Base-by-base conservation (phyloP, 202 grass and related monocot species). In the Hordeum pubiflorum region DNA sequence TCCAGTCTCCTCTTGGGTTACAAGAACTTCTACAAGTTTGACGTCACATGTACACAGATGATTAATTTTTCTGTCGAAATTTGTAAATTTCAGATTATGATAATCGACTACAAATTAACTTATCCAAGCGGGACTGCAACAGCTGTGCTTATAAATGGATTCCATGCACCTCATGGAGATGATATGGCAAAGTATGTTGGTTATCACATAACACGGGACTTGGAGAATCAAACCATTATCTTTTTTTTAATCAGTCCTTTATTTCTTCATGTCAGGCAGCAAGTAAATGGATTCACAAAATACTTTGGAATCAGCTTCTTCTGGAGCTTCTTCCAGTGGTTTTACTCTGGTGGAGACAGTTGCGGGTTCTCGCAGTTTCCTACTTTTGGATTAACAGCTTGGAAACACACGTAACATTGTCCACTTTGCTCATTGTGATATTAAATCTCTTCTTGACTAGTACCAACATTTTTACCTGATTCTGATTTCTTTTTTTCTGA, bases 261-360 rank as follows among this genome's bases (percentile, higher is more conserved):
- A 3, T 78, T 76, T 83, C 50, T 84, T 83, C 72, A 58, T 3
- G 26, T 76, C 80, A 98, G 95, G 87, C 84, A 93, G 17, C 95
- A 98, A 79, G 95, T 98, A 17, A 85, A 77, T 83, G 92, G 86
- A 55, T 98, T 98, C 75, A 86, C 86, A 43, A 94, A 86, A 79
- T 98, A 84, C 76, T 98, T 98, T 39, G 82, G 84, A 61, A 55
- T 98, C 36, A 98, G 95, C 83, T 94, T 98, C 56, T 27, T 98
- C 15, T 98, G 95, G 95, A 98, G 95, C 64, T 89, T 98, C 79
- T 98, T 98, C 86, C 86, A 98, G 79, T 98, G 95, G 95, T 98
- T 98, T 86, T 98, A 85, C 76, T 91, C 92, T 10, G 95, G 95
- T 29, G 92, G 95, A 85, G 88, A 86, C 44, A 86, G n/a, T 32